Percentiles rank a stretch among this genome's conserved stretches.
phyloP scores from a whole-genome alignment of 73 alveolate genomes.

The Breviolum minutum region DNA sequence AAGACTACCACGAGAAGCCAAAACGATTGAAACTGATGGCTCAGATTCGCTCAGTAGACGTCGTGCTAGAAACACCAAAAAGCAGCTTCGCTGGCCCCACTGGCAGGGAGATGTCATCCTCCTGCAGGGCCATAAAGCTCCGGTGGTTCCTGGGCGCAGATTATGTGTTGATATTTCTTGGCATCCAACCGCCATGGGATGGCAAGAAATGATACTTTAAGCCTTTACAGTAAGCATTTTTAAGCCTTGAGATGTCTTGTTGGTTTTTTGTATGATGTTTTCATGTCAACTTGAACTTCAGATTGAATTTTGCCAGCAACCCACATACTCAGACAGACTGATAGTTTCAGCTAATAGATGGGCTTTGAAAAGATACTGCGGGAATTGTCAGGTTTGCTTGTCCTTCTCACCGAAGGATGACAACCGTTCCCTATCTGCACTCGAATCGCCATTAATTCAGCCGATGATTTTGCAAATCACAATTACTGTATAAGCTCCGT shows the following conservation, averaged over 20 bases:
- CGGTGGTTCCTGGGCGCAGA: conserved; percentile 50
- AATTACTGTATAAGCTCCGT: neutral
- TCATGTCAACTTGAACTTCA: too few species aligned
- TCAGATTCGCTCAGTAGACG: too few species aligned
- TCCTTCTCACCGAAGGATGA: conserved; percentile 83
- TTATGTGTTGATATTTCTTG: neutral
- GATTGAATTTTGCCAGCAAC: too few species aligned
- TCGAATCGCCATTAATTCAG: neutral
- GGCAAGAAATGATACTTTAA: neutral
- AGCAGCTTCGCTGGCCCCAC: too few species aligned
- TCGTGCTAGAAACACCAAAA: too few species aligned
- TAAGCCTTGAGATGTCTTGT: neutral
- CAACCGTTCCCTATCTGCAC: conserved; percentile 37
- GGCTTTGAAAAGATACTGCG: neutral
- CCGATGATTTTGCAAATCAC: neutral
- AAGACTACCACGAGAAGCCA: too few species aligned
- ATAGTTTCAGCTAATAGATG: too few species aligned
- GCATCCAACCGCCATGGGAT: too few species aligned
- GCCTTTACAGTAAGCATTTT: neutral
- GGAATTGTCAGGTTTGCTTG: conserved; percentile 45
- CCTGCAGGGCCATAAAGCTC: conserved; percentile 73
- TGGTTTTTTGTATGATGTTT: neutral
- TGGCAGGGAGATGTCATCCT: conserved; percentile 66
- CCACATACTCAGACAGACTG: too few species aligned
- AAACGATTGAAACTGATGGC: too few species aligned